Evolutionary conservation across 495 filamentous ascomycete species (phyloP).

Genomic region (Penicillium goetzii): DNA sequence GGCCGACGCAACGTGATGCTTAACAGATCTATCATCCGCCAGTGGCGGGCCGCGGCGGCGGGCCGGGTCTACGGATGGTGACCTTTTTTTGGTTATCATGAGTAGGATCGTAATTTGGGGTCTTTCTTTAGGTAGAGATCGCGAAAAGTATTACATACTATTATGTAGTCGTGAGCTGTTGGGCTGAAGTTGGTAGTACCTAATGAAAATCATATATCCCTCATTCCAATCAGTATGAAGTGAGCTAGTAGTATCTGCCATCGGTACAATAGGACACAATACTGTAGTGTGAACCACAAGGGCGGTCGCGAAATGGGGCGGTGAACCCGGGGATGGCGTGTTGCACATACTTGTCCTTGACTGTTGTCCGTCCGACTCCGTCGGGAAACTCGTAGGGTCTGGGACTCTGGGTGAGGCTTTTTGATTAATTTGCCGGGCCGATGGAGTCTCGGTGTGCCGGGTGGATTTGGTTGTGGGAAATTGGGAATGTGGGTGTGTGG

Average conservation of each 20-base stretch:
- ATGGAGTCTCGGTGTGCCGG: slow-evolving; percentile 14
- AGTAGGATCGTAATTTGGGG: neutral
- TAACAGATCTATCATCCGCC: slow-evolving; percentile 13
- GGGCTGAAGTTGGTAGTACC: neutral
- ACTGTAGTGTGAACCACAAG: neutral
- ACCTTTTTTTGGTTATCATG: too few species aligned
- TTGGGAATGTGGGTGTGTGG: too few species aligned
- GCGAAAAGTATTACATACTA: neutral
- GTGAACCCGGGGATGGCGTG: neutral
- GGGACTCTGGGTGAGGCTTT: slow-evolving; percentile 10
- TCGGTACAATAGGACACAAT: neutral
- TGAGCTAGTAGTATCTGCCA: neutral
- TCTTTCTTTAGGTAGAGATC: neutral
- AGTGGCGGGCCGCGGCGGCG: slow-evolving; percentile 12
- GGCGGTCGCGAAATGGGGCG: neutral
- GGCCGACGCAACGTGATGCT: slow-evolving; percentile 33
- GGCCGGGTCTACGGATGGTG: neutral
- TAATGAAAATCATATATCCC: neutral
- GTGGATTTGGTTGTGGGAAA: neutral
- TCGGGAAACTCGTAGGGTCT: slow-evolving; percentile 6
- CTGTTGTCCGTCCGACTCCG: slow-evolving; percentile 4
- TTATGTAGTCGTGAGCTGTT: neutral
- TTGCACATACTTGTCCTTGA: neutral
- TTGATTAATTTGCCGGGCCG: slow-evolving; percentile 3
- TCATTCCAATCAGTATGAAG: too few species aligned